Percentiles rank a stretch among this genome's conserved stretches.
Evolutionary conservation across 768 basidiomycete genomes (phyloP).

Genomic region (Boletus patriciae): DNA sequence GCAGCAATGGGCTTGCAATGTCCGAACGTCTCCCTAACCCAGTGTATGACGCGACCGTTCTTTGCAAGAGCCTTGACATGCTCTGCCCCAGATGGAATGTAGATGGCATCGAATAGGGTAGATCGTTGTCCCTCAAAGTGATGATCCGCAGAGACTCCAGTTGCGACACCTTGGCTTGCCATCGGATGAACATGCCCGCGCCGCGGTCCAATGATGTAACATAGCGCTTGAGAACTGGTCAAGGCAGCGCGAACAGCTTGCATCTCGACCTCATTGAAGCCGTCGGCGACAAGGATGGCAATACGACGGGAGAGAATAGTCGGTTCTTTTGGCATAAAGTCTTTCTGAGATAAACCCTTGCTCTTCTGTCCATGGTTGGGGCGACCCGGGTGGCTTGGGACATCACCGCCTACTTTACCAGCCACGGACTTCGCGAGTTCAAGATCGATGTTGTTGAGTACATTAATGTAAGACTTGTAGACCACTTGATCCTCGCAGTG

Average conservation of each 20-base stretch:
- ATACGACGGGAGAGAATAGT: conserved; percentile 68
- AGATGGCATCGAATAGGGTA: conserved; percentile 80
- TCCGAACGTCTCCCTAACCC: conserved; percentile 81
- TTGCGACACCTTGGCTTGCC: conserved; percentile 27
- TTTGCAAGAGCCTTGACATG: conserved; percentile 57
- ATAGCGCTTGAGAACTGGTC: conserved; percentile 51
- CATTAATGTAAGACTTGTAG: conserved; percentile 62
- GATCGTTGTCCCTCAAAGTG: conserved; percentile 77
- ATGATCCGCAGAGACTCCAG: conserved; percentile 57
- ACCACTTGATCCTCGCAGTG: conserved; percentile 79
- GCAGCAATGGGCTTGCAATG: conserved; percentile 85
- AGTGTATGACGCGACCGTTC: conserved; percentile 76
- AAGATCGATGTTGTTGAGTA: conserved; percentile 72
- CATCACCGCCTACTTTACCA: conserved; percentile 55
- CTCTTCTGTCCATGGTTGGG: conserved; percentile 59
- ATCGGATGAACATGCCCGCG: conserved; percentile 46
- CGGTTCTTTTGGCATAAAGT: conserved; percentile 53
- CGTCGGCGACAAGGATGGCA: conserved; percentile 74
- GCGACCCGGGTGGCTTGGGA: conserved; percentile 52
- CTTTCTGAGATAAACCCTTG: conserved; percentile 57
- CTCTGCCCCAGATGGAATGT: conserved; percentile 69
- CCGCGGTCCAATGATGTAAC: conserved; percentile 70
- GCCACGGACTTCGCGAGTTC: conserved; percentile 72
- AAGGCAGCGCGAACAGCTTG: conserved; percentile 56
- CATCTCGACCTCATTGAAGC: conserved; percentile 64